Base-by-base conservation (phyloP, 139 green algal species). In the Haematococcus lacustris region DNA sequence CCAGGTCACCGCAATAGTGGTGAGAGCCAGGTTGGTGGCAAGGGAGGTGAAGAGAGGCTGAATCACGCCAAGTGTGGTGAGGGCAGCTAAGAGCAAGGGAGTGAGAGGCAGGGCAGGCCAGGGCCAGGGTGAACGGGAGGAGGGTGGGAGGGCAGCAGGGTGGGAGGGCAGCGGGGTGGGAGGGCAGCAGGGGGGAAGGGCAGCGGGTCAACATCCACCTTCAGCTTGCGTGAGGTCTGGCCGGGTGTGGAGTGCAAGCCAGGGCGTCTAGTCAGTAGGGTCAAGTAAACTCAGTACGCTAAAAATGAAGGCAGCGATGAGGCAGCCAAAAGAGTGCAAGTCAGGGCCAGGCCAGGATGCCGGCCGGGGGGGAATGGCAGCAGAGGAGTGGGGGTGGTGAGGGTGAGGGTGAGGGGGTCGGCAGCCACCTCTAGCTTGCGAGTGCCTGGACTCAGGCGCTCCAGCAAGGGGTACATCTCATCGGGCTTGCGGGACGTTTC, bases 401-500 rank as follows among this genome's bases (percentile, higher is more conserved):
- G 43, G 9, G 43, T n/a, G 9, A 53, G 17, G 9, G 43, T 53
- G 43, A 17, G 17, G 43, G 43, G 9, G 17, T 9, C 43, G 84
- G 28, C 86, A 82, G 68, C 17, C 21, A 70, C 64, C 64, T 91
- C 86, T 28, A 91, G 75, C 80, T 91, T 91, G 53, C 86, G 73
- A 2, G 86, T 89, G 47, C 88, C 82, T 26, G 90, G 90, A 62
- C 83, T 91, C 6, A 95, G 83, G 23, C 90, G 66, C 83, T 95
- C 90, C 43, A 95, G 74, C 74, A 95, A 66, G 0, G 82, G 73
- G 68, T 95, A 95, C 89, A 95, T 93, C 74, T 96, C 90, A 74
- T 96, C 90, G 2, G 90, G 90, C 77, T 96, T 96, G 38, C 90
- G 72, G 37, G 79, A 89, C 1, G 90, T 96, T 75, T 96, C 89